Evolutionary conservation across 371 early-diverging fungal species (phyloP).

Genomic region (Haplosporangium sp.): DNA sequence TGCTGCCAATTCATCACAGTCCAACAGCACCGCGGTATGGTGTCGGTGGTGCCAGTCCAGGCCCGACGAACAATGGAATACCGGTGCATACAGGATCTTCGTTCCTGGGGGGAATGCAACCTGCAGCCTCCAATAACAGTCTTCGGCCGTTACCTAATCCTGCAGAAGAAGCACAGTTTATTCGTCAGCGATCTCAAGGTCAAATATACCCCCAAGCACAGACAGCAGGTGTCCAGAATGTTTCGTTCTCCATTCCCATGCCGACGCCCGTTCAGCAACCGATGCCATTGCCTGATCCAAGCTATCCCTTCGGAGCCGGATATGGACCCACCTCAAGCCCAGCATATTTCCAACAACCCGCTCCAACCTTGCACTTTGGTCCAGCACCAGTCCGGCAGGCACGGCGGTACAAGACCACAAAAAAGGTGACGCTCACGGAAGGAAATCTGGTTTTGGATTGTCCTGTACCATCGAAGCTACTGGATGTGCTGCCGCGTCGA

Average conservation of each 20-base stretch:
- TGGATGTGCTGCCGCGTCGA: conserved; percentile 64
- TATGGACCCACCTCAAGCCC: conserved; percentile 23
- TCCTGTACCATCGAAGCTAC: conserved; percentile 73
- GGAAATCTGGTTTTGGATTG: conserved; percentile 82
- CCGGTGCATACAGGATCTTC: no score
- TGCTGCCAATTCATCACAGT: conserved; percentile 37
- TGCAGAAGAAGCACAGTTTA: conserved; percentile 40
- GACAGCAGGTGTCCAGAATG: conserved; percentile 14
- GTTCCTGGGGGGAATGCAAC: conserved; percentile 10
- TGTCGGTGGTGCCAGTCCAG: conserved; percentile 7
- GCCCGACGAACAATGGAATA: neutral
- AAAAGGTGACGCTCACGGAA: conserved; percentile 68
- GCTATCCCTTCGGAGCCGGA: conserved; percentile 31
- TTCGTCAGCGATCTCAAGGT: conserved; percentile 44
- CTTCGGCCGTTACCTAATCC: conserved; percentile 41
- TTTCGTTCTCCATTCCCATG: conserved; percentile 31
- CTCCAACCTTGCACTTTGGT: conserved; percentile 62
- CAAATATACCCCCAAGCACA: conserved; percentile 22
- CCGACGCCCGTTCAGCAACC: conserved; percentile 9
- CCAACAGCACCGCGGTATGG: conserved; percentile 19
- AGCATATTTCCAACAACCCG: conserved; percentile 2
- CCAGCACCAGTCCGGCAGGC: conserved; percentile 66
- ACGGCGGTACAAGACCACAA: conserved; percentile 72
- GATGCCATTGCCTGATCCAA: conserved; percentile 1
- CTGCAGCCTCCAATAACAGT: conserved; percentile 19